Evolutionary conservation across 495 filamentous ascomycete species (phyloP).

Genomic region (Physcia stellaris): DNA sequence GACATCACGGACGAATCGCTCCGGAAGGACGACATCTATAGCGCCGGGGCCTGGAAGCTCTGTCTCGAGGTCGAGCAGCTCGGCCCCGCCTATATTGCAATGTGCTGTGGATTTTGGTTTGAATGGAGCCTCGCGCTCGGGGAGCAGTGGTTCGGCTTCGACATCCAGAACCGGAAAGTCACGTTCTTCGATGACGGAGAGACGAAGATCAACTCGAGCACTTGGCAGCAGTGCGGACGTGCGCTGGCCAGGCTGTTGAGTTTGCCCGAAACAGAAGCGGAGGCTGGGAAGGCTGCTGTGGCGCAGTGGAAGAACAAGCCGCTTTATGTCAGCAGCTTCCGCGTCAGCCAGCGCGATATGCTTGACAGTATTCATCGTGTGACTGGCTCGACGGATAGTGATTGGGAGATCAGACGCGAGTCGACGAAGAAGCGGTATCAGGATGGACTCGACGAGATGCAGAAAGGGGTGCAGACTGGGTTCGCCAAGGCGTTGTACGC

Average conservation of each 20-base stretch:
- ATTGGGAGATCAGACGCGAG: conserved; percentile 42
- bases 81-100: conserved; percentile 24
- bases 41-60: conserved; percentile 5
- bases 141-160: conserved; percentile 19
- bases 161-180: conserved; percentile 18
- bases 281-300: conserved; percentile 13
- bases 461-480: conserved; percentile 28
- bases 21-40: conserved; percentile 15
- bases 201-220: conserved; percentile 22
- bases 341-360: conserved; percentile 35
- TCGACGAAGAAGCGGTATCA: conserved; percentile 27
- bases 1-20: conserved; percentile 20
- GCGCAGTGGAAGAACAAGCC: conserved; percentile 24
- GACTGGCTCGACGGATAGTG: conserved; percentile 30
- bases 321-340: conserved; percentile 30
- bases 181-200: conserved; percentile 35
- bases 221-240: conserved; percentile 30
- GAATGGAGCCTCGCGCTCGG: conserved; percentile 24
- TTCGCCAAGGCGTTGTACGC: conserved; percentile 39
- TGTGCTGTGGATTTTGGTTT: conserved; percentile 33
- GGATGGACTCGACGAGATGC: conserved; percentile 25
- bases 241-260: conserved; percentile 28
- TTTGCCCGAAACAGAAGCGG: conserved; percentile 18
- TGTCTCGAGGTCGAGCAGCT: conserved; percentile 19
- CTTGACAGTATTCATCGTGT: conserved; percentile 36